Evolutionary conservation across 805 yeast species (phyloP), one percentile per base, ranked within the genome.

Genomic region (Candida takata): DNA sequence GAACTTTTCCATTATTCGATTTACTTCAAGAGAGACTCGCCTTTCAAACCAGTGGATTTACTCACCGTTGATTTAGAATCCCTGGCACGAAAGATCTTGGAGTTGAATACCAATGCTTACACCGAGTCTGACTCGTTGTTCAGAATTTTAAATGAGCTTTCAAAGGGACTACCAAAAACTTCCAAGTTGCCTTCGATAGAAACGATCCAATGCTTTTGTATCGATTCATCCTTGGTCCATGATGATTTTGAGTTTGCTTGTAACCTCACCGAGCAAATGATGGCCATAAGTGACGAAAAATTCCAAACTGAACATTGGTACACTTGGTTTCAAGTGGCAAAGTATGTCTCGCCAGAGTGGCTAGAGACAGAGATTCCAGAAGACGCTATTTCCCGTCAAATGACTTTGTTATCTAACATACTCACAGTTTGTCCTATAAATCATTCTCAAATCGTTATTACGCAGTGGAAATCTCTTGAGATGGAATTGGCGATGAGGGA

Each of bases 161-260:
- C 62, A 3, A 43, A 57, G 2, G 79, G 67, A 10, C 52, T 33
- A 6, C 16, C 27, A 5, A 16, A 16, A 5, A 17, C n/a, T 7
- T 17, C 19, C 72, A 14, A 54, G 58, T 7, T 40, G 57, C 34
- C 49, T 6, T 18, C 42, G 9, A 16, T 32, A 11, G 17, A 36
- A 6, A 45, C 40, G 8, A 41, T 72, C 6, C 54, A 64, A 36
- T 58, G 67, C 12, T 65, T 73, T 27, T 79, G 84, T 47, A 74
- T 85, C 16, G 85, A 83, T 45, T 67, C 79, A 30, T 74, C 94
- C 0, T 61, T 83, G 19, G 74, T 69, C 1, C 74, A 79, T 32
- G 61, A 65, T 40, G 80, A 84, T 53, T 83, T 84, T 45, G 53
- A 55, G 2, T 74, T 64, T 43, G 87, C 94, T 0, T 29, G 52